phyloP scores from a whole-genome alignment of 164 flowering plant species.

The Brasenia schreberi region DNA sequence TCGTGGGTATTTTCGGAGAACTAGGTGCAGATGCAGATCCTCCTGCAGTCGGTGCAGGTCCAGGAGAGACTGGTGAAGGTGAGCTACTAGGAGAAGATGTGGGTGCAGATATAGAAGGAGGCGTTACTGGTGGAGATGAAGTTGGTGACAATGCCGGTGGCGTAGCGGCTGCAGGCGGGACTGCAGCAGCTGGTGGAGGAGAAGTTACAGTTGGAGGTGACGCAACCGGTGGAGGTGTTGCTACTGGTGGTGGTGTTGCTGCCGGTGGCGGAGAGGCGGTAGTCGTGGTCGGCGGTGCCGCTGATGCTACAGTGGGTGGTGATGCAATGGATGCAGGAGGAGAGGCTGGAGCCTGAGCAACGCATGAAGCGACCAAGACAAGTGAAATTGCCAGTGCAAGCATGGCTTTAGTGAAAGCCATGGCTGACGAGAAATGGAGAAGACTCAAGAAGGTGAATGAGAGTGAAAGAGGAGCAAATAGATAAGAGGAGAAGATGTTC shows the following conservation, averaged over 20 bases:
- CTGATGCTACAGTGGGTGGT: conserved; percentile 1
- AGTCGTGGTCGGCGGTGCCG: conserved; percentile 1
- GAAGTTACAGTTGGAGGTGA: conserved; percentile 1
- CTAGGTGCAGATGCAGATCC: background rate
- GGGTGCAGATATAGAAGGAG: background rate
- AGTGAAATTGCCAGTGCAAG: conserved; percentile 11
- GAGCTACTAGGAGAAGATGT: background rate
- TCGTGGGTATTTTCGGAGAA: background rate
- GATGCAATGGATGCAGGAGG: conserved; percentile 4
- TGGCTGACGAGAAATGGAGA: conserved; percentile 3
- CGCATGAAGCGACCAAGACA: conserved; percentile 12
- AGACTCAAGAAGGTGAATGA: background rate
- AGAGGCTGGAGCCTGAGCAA: conserved; percentile 11
- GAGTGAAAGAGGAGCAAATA: background rate
- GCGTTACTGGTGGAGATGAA: background rate
- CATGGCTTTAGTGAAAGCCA: conserved; percentile 28
- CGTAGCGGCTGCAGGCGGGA: conserved; percentile 3
- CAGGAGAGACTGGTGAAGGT: background rate
- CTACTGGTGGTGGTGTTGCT: background rate
- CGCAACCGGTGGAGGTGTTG: background rate
- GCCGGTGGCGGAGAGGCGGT: conserved; percentile 1
- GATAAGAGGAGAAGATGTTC: background rate
- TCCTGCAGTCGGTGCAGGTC: background rate
- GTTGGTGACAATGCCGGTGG: background rate
- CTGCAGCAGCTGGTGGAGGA: background rate